phyloP scores from a whole-genome alignment of 2,329 filamentous ascomycete genomes.

The Pseudogymnoascus sp. region DNA sequence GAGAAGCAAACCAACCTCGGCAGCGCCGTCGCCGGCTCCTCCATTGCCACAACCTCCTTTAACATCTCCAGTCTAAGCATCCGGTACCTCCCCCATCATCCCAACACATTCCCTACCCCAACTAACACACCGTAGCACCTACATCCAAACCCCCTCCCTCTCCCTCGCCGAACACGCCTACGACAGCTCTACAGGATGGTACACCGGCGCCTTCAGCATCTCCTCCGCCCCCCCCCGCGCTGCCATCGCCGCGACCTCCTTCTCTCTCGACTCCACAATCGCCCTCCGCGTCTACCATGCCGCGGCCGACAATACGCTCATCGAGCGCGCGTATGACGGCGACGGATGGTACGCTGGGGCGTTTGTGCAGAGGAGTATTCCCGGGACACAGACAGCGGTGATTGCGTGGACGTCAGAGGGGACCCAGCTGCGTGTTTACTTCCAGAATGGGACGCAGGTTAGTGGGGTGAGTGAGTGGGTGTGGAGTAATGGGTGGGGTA shows the following conservation, averaged over 20 bases:
- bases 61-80: no score
- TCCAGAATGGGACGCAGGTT: slow-evolving; percentile 12
- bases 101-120: no score
- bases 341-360: slow-evolving; percentile 12
- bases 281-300: not conserved
- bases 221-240: no score
- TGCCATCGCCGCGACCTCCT: no score
- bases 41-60: not conserved
- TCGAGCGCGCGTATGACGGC: slow-evolving; percentile 8
- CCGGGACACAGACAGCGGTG: slow-evolving; percentile 7
- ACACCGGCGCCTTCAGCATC: no score
- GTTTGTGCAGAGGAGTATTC: slow-evolving; percentile 10
- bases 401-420: not conserved
- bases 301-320: not conserved
- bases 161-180: no score
- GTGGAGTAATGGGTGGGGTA: not conserved
- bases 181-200: no score
- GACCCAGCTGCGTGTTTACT: slow-evolving; percentile 12
- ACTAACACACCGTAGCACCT: no score
- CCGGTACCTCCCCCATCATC: no score
- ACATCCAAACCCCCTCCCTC: no score
- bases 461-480: slow-evolving; percentile 13
- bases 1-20: not conserved
- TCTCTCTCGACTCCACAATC: not conserved
- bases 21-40: not conserved